phyloP scores from a whole-genome alignment of 768 basidiomycete genomes.

The Lanmaoa pseudosensibilis region DNA sequence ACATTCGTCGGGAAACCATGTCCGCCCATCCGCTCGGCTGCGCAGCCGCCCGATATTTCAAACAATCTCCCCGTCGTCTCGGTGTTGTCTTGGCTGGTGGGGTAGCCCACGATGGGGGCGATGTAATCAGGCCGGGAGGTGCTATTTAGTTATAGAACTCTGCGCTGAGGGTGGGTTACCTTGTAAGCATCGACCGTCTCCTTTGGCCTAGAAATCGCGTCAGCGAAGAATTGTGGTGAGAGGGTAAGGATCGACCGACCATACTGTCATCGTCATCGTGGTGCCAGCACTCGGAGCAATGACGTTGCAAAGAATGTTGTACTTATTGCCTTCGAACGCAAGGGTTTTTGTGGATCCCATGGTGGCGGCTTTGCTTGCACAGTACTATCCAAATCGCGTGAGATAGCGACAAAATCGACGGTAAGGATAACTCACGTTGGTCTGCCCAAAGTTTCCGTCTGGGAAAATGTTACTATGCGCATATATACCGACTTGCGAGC shows the following conservation, averaged over 20 bases:
- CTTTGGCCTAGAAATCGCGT: conserved; percentile 51
- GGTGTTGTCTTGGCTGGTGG: conserved; percentile 78
- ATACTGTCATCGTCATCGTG: conserved; percentile 86
- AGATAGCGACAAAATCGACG: neutral
- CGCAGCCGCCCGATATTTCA: conserved; percentile 90
- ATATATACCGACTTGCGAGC: conserved; percentile 81
- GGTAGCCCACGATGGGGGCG: conserved; percentile 89
- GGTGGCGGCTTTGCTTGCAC: conserved; percentile 90
- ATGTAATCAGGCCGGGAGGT: conserved; percentile 75
- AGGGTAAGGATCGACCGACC: conserved; percentile 38
- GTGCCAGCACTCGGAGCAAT: conserved; percentile 89
- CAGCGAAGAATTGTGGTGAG: neutral
- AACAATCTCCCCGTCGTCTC: conserved; percentile 75
- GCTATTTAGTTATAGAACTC: neutral
- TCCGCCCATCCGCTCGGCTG: conserved; percentile 82
- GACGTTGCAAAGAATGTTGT: conserved; percentile 85
- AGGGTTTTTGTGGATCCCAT: conserved; percentile 88
- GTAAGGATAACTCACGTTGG: conserved; percentile 54
- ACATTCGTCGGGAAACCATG: conserved; percentile 82
- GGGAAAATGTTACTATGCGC: neutral
- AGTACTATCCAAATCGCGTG: conserved; percentile 52
- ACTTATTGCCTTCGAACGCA: conserved; percentile 88
- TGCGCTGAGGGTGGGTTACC: conserved; percentile 36
- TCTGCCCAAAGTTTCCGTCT: conserved; percentile 97
- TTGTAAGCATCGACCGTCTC: conserved; percentile 91